phyloP scores from a whole-genome alignment of 225 moss, liverwort and hornwort genomes.

The Pleurozium schreberi region DNA sequence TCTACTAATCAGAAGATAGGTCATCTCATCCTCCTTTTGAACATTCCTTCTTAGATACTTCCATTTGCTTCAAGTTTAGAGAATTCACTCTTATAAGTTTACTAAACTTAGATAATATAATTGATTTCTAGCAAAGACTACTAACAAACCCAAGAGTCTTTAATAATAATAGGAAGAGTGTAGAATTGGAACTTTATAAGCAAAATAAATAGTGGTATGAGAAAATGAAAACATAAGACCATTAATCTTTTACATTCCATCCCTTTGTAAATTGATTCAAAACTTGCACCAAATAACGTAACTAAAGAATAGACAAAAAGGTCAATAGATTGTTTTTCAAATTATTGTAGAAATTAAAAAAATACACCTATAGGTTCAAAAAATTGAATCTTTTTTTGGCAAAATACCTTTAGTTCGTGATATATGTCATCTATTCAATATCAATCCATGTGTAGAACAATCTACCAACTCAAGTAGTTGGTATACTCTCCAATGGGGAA shows the following conservation, averaged over 20 bases:
- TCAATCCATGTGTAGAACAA: neutral
- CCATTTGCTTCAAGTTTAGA: neutral
- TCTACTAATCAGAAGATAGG: neutral
- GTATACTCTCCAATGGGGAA: fast-evolving
- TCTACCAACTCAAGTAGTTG: neutral
- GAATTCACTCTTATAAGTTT: fast-evolving
- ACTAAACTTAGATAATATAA: neutral
- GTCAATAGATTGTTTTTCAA: too few relatives aligned
- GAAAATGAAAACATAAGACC: neutral
- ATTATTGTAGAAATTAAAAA: neutral
- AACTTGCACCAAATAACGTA: too few relatives aligned
- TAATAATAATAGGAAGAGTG: fast-evolving
- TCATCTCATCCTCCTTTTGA: neutral
- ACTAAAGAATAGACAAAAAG: neutral
- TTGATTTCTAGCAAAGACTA: neutral
- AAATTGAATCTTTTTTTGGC: neutral
- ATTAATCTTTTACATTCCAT: neutral
- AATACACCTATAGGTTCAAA: too few relatives aligned
- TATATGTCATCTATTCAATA: neutral
- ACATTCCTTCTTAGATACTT: neutral
- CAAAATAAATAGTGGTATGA: neutral
- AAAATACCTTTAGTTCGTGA: neutral
- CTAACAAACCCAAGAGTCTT: neutral
- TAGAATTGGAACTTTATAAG: neutral
- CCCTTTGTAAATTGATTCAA: neutral